phyloP scores from a whole-genome alignment of 2,329 filamentous ascomycete species.

The Fusarium sp. region DNA sequence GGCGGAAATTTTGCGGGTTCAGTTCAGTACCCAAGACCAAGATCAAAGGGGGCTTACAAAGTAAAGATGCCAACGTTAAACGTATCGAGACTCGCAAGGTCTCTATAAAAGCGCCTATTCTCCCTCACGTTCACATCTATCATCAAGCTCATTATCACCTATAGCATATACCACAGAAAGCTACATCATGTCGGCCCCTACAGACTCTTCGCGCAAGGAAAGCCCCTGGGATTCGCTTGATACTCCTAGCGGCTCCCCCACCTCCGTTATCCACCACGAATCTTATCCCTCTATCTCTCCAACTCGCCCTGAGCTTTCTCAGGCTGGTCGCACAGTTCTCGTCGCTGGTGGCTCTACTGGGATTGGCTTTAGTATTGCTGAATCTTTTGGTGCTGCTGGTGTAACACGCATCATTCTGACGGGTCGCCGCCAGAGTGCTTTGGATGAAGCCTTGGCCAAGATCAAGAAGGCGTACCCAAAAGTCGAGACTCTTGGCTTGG shows the following conservation, averaged over 20 bases:
- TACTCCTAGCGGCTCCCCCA: background rate
- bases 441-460: background rate
- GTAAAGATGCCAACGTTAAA: background rate
- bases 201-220: background rate
- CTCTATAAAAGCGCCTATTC: background rate
- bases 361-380: conserved; percentile 72
- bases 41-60: background rate
- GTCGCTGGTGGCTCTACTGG: conserved; percentile 75
- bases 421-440: conserved; percentile 31
- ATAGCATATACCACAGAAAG: background rate
- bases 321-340: conserved; percentile 63
- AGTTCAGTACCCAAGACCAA: background rate
- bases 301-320: conserved; percentile 51
- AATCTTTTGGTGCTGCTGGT: conserved; percentile 60
- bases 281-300: background rate
- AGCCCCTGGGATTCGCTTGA: background rate
- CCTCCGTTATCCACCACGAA: background rate
- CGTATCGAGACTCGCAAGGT: background rate
- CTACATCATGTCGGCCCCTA: background rate
- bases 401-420: conserved; percentile 52
- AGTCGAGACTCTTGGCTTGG: background rate
- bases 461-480: background rate
- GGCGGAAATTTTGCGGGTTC: background rate
- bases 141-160: background rate
- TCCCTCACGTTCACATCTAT: background rate